Evolutionary conservation across 176 grass and related monocot species (phyloP).

Genomic region (Oryza glumipatula): DNA sequence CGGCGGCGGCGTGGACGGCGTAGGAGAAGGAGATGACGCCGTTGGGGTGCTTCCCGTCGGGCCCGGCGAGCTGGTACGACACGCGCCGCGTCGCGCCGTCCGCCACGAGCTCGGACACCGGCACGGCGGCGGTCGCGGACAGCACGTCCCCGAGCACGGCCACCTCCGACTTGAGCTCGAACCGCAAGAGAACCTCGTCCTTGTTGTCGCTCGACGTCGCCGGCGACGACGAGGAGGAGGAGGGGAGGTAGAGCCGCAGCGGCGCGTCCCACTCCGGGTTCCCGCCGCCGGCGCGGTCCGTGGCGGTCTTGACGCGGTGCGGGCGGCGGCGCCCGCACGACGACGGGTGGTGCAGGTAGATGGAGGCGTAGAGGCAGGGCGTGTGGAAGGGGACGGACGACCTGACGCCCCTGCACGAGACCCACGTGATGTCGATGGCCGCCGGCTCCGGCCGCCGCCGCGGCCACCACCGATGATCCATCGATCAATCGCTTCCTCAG

Average conservation of each 20-base stretch:
- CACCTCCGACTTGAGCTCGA: slow-evolving; percentile 65
- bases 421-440: slow-evolving; percentile 59
- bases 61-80: slow-evolving; percentile 47
- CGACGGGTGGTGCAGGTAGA: slow-evolving; percentile 33
- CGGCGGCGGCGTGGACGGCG: slow-evolving; percentile 23
- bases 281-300: slow-evolving; percentile 42
- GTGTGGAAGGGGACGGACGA: slow-evolving; percentile 57
- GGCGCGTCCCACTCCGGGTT: slow-evolving; percentile 76
- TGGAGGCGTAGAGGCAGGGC: slow-evolving; percentile 61
- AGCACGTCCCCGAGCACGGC: slow-evolving; percentile 55
- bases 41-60: slow-evolving; percentile 52
- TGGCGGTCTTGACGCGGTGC: slow-evolving; percentile 60
- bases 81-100: slow-evolving; percentile 47
- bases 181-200: slow-evolving; percentile 30
- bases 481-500: neutral
- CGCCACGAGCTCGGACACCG: slow-evolving; percentile 47
- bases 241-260: slow-evolving; percentile 48
- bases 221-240: neutral
- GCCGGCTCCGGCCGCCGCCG: slow-evolving; percentile 23
- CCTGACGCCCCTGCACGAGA: slow-evolving; percentile 59
- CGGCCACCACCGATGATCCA: slow-evolving; percentile 25
- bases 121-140: slow-evolving; percentile 53
- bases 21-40: slow-evolving; percentile 66
- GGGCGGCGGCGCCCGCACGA: slow-evolving; percentile 33
- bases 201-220: neutral